These are phyloP conservation scores for Pseudogymnoascus sp. DNA, from an alignment of 2,329 filamentous ascomycete genomes.

Conservation along the genomic window DNA sequence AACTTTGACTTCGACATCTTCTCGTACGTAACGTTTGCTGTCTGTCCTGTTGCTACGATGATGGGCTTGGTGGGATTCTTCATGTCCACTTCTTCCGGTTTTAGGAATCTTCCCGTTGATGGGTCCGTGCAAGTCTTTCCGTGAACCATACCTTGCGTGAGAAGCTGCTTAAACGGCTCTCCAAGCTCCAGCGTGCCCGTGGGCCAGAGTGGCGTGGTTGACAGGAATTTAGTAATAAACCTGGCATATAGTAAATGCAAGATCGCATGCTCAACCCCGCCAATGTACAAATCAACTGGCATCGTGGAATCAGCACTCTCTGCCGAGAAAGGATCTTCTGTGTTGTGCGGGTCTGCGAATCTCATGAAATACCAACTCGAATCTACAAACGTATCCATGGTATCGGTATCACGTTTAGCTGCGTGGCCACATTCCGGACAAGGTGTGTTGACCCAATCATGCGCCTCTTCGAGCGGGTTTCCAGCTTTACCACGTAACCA, in stretches of 20 bases:
- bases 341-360: constrained; percentile 65
- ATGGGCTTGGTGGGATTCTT: constrained; percentile 46
- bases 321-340: constrained; percentile 52
- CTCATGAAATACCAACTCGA: constrained; percentile 91
- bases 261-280: constrained; percentile 85
- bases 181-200: constrained; percentile 34
- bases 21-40: constrained; percentile 61
- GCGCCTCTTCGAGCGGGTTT: constrained; percentile 65
- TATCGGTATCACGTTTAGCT: constrained; percentile 80
- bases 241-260: constrained; percentile 81
- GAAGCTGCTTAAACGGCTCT: constrained; percentile 75
- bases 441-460: constrained; percentile 64
- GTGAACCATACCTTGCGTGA: constrained; percentile 90
- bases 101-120: constrained; percentile 65
- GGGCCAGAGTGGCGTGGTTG: constrained; percentile 44
- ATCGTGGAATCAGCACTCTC: constrained; percentile 47
- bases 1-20: constrained; percentile 97
- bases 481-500: constrained; percentile 63
- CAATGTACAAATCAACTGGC: constrained; percentile 82
- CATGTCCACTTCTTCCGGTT: constrained; percentile 64
- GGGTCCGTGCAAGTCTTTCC: constrained; percentile 76
- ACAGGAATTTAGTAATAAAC: constrained; percentile 83
- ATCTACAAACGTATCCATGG: constrained; percentile 94
- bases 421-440: constrained; percentile 66
- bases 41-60: constrained; percentile 52